Evolutionary conservation across 306 rosid species (phyloP).

Genomic region (Rosa chinensis): DNA sequence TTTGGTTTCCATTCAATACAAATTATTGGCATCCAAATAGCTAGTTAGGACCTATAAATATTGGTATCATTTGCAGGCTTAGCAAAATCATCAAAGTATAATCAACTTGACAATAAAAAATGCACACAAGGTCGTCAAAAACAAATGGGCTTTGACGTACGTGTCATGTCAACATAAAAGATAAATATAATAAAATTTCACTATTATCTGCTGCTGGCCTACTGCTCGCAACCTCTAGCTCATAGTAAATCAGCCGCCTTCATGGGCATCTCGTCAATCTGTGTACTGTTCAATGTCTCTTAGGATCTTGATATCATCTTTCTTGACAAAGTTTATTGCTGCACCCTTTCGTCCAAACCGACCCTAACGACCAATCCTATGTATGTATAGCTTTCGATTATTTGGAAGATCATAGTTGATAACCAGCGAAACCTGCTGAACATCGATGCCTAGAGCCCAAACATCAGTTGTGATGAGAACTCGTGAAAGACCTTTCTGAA

Average conservation of each 20-base stretch:
- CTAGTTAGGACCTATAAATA: no score
- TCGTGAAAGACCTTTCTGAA: constrained; percentile 80
- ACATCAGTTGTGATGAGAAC: constrained; percentile 96
- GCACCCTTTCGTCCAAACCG: constrained; percentile 99
- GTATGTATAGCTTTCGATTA: constrained; percentile 95
- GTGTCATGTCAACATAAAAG: background rate
- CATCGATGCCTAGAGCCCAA: constrained; percentile 98
- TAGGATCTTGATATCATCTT: constrained; percentile 85
- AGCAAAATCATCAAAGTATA: no score
- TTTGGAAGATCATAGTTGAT: constrained; percentile 94
- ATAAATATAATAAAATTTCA: background rate
- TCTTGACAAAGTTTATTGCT: constrained; percentile 90
- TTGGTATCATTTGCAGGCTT: no score
- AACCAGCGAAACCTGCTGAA: constrained; percentile 95
- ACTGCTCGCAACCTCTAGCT: background rate
- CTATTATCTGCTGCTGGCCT: background rate
- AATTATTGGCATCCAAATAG: no score
- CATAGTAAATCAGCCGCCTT: constrained; percentile 75
- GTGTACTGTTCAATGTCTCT: constrained; percentile 92
- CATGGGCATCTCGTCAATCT: constrained; percentile 99
- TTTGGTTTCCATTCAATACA: no score
- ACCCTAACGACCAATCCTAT: constrained; percentile 95
- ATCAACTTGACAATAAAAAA: no score
- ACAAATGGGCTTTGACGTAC: no score
- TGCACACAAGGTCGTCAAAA: no score